phyloP scores from a whole-genome alignment of 2,329 filamentous ascomycete genomes.

The Microcera coccophila region DNA sequence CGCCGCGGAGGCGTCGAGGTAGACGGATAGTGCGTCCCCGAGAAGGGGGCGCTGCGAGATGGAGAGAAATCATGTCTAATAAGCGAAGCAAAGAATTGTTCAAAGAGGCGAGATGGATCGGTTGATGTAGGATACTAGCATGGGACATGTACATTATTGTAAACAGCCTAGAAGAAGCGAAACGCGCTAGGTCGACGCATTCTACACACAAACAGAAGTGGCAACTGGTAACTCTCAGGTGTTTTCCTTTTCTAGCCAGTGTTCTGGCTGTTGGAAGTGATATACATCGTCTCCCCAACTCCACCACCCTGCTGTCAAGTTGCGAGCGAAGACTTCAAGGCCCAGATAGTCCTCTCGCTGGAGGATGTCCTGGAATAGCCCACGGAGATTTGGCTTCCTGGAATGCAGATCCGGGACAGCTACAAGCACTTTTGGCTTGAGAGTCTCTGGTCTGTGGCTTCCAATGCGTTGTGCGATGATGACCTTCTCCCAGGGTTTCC shows the following conservation, averaged over 20 bases:
- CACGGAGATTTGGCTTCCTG: conserved; percentile 68
- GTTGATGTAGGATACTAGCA: conserved; percentile 28
- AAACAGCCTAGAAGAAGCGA: conserved; percentile 21
- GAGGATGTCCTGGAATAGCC: conserved; percentile 55
- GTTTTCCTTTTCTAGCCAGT: conserved; percentile 40
- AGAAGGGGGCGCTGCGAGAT: conserved; percentile 2
- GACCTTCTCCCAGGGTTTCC: conserved; percentile 74
- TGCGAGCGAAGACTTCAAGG: conserved; percentile 74
- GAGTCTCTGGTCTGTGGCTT: conserved; percentile 18
- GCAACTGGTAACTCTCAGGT: conserved; percentile 9
- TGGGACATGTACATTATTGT: conserved; percentile 33
- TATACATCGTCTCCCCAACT: conserved; percentile 73
- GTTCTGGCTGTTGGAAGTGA: conserved; percentile 59
- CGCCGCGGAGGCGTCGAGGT: conserved; percentile 22
- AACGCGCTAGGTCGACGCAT: conserved; percentile 19
- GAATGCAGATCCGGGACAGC: conserved; percentile 75
- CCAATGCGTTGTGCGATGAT: conserved; percentile 54
- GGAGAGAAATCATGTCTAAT: conserved; percentile 19
- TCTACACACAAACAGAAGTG: conserved; percentile 23
- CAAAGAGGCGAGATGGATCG: conserved; percentile 7
- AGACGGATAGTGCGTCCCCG: conserved; percentile 13
- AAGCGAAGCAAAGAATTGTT: conserved; percentile 16
- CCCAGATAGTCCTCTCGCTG: conserved; percentile 46
- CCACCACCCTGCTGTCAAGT: conserved; percentile 72
- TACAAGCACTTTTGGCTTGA: conserved; percentile 54